phyloP scores from a whole-genome alignment of 208 protist species.

The Wallacemonas sp. region DNA sequence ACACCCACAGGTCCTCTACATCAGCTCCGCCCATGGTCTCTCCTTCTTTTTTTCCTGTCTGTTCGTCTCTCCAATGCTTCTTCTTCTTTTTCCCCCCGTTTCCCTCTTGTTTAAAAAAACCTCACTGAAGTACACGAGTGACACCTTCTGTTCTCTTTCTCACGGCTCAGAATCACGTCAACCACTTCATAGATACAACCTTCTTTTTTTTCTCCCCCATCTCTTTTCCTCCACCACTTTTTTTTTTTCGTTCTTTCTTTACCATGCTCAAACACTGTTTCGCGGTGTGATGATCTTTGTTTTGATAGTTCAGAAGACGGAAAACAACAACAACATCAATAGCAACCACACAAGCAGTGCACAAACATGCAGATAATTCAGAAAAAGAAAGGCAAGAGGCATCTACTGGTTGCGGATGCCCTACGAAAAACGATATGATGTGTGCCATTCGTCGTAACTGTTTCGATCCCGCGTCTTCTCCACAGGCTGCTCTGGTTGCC shows the following conservation, averaged over 20 bases:
- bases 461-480: too few species aligned
- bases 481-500: neutral
- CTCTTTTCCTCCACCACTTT: slow-evolving; percentile 9
- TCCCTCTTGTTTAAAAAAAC: too few species aligned
- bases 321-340: too few species aligned
- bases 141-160: neutral
- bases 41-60: neutral
- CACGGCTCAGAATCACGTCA: neutral
- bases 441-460: neutral
- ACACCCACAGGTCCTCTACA: too few species aligned
- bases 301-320: too few species aligned
- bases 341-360: too few species aligned
- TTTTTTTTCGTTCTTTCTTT: neutral
- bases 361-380: too few species aligned
- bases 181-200: neutral
- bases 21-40: too few species aligned
- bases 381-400: too few species aligned
- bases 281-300: neutral
- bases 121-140: neutral
- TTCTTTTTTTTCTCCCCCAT: slow-evolving; percentile 16
- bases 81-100: too few species aligned
- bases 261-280: neutral
- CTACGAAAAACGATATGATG: too few species aligned
- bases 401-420: too few species aligned
- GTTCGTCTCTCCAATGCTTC: slow-evolving; percentile 2